A percentile compares a stretch with the other conserved stretches of the same genome.
These are phyloP conservation scores for Hyphodiscus hymeniophilus DNA, from an alignment of 495 filamentous ascomycete genomes.

Conservation along the genomic window DNA sequence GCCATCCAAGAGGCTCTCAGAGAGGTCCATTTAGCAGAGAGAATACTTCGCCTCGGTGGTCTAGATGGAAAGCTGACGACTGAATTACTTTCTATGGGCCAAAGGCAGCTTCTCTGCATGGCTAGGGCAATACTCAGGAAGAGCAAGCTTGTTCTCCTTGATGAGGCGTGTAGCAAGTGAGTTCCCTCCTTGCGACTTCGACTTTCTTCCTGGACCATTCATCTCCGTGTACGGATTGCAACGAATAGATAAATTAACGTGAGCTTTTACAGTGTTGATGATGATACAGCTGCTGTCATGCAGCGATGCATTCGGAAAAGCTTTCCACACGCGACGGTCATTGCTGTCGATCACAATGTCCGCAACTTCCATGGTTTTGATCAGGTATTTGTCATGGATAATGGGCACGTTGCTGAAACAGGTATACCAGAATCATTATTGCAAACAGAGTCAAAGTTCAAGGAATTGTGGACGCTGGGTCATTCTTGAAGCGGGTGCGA, in stretches of 20 bases:
- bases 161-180: conserved; percentile 87
- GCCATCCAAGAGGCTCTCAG: conserved; percentile 26
- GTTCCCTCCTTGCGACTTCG: no score
- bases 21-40: not conserved
- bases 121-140: conserved; percentile 80
- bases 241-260: no score
- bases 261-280: conserved; percentile 56
- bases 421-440: conserved; percentile 16
- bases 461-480: no score
- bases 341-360: conserved; percentile 46
- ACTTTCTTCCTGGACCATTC: no score
- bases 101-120: conserved; percentile 87
- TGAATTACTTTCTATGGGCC: conserved; percentile 62
- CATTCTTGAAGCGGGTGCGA: no score
- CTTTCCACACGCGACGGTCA: conserved; percentile 45
- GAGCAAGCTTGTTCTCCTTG: conserved; percentile 82
- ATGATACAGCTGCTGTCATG: conserved; percentile 48
- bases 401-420: conserved; percentile 28
- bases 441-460: no score
- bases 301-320: conserved; percentile 47
- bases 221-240: no score
- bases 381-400: conserved; percentile 32
- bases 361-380: conserved; percentile 35
- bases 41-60: not conserved
- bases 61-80: conserved; percentile 28